phyloP scores from a whole-genome alignment of 192 early-diverging fungal genomes.

The Rhizophlyctis rosea region DNA sequence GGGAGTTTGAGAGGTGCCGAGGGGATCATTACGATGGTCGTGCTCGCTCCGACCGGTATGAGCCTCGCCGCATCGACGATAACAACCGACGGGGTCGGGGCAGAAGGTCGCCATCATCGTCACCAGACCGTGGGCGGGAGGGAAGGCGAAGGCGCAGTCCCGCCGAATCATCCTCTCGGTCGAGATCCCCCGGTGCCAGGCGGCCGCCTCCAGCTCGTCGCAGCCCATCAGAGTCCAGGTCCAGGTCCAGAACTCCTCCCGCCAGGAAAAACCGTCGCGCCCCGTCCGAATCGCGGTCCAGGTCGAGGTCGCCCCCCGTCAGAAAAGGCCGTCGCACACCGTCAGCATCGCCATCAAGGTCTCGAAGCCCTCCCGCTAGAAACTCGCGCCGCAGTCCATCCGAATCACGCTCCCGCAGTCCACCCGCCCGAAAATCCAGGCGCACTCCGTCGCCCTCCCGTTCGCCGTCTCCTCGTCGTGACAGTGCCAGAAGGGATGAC shows the following conservation, averaged over 20 bases:
- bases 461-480: neutral
- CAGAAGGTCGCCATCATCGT: neutral
- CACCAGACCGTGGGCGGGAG: neutral
- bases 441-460: constrained; percentile 1
- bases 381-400: neutral
- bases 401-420: neutral
- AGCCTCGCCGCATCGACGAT: neutral
- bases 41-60: neutral
- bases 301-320: neutral
- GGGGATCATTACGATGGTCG: neutral
- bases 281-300: constrained; percentile 1
- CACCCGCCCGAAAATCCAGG: neutral
- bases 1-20: too few species aligned
- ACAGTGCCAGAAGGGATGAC: neutral
- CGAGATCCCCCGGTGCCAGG: neutral
- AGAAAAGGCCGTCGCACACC: neutral
- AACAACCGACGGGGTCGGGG: neutral
- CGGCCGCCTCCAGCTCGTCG: neutral
- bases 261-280: too few species aligned
- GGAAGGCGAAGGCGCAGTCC: neutral
- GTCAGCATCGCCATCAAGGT: neutral
- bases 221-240: too few species aligned
- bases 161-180: neutral
- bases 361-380: neutral
- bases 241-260: too few species aligned